A percentile compares a stretch with the other conserved stretches of the same genome.
phyloP scores from a whole-genome alignment of 2,329 filamentous ascomycete genomes.

The Botrytis porri region DNA sequence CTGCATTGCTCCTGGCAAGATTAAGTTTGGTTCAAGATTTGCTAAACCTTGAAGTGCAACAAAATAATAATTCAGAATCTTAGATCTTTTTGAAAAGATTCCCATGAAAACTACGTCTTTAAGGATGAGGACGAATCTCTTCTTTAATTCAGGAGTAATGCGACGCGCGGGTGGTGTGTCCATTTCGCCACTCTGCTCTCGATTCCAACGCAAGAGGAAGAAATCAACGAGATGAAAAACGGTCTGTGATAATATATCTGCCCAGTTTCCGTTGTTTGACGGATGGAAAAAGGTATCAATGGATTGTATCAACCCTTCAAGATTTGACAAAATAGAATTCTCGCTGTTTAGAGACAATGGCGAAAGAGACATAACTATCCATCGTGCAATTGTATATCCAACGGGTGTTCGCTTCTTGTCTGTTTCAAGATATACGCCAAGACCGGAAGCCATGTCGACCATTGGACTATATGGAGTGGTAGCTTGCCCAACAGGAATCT shows the following conservation, averaged over 20 bases:
- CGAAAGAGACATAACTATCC: constrained; percentile 90
- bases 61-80: constrained; percentile 87
- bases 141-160: constrained; percentile 78
- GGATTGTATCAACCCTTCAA: constrained; percentile 90
- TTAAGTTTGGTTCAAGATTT: constrained; percentile 85
- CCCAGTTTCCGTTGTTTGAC: constrained; percentile 92
- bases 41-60: constrained; percentile 86
- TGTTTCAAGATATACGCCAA: constrained; percentile 83
- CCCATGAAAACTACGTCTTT: constrained; percentile 97
- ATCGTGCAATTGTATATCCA: constrained; percentile 86
- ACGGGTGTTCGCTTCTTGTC: constrained; percentile 92
- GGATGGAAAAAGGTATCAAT: constrained; percentile 99
- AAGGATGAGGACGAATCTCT: constrained; percentile 82
- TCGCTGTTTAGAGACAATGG: constrained; percentile 74
- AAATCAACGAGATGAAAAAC: constrained; percentile 92
- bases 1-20: constrained; percentile 89
- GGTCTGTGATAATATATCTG: constrained; percentile 82
- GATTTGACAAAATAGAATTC: constrained; percentile 75
- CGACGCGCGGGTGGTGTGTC: constrained; percentile 76
- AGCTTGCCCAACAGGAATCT: constrained; percentile 95
- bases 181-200: constrained; percentile 89
- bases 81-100: constrained; percentile 91
- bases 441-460: constrained; percentile 78
- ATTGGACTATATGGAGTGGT: constrained; percentile 82
- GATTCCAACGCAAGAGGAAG: constrained; percentile 96